These are phyloP conservation scores for Euphorbia lathyris DNA, from an alignment of 345 rosid genomes.

Conservation along the genomic window DNA sequence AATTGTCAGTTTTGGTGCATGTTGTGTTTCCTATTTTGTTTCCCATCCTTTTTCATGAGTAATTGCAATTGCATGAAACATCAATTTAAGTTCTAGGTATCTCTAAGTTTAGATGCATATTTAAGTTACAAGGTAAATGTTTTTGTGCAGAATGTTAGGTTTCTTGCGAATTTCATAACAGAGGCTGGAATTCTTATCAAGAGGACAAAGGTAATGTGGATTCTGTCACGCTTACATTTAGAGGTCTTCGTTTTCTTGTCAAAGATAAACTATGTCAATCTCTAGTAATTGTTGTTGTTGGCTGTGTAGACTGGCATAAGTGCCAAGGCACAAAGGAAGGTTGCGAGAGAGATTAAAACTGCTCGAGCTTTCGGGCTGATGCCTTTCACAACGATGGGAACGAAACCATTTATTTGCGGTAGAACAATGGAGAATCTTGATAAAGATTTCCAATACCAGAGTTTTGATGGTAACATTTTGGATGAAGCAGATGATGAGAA, in stretches of 20 bases:
- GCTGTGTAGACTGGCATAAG: constrained; percentile 68
- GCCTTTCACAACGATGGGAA: constrained; percentile 97
- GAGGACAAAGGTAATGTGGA: constrained; percentile 57
- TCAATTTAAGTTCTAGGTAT: neutral
- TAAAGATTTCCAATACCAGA: constrained; percentile 50
- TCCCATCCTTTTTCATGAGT: no score
- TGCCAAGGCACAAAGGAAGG: constrained; percentile 91
- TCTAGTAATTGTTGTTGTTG: constrained; percentile 1
- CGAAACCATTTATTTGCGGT: constrained; percentile 63
- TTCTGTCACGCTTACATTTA: neutral
- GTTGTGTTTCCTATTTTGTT: neutral
- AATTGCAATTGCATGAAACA: neutral
- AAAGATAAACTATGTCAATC: neutral
- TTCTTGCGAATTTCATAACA: constrained; percentile 79
- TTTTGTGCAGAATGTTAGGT: constrained; percentile 74
- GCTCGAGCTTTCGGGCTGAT: constrained; percentile 88
- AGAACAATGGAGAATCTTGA: constrained; percentile 61
- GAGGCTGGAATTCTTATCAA: constrained; percentile 80
- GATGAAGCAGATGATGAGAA: neutral
- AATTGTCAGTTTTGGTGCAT: neutral
- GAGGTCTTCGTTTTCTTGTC: neutral
- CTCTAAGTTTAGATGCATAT: neutral
- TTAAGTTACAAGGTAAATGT: neutral
- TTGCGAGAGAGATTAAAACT: constrained; percentile 92
- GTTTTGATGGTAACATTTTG: neutral